Evolutionary conservation across 805 yeast genomes (phyloP).

Genomic region (Metschnikowia peoriensis): DNA sequence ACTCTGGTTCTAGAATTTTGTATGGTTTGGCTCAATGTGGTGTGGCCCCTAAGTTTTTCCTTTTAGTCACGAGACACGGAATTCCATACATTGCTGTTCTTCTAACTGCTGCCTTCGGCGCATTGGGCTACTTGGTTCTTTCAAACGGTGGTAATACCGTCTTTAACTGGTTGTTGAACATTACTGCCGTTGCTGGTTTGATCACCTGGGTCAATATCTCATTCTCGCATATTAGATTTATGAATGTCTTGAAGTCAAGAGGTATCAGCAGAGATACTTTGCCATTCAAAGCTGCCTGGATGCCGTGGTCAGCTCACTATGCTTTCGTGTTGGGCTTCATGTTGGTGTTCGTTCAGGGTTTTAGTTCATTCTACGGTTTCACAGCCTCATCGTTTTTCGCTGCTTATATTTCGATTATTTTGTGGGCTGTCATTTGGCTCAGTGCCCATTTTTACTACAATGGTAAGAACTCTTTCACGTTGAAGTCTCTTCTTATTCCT

Average conservation of each 20-base stretch:
- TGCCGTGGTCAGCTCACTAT: constrained; percentile 69
- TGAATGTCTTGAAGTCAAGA: constrained; percentile 59
- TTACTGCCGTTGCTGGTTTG: constrained; percentile 75
- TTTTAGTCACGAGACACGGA: constrained; percentile 51
- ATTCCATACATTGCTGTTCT: constrained; percentile 61
- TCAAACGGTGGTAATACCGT: constrained; percentile 54
- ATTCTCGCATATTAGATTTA: constrained; percentile 65
- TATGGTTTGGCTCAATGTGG: constrained; percentile 62
- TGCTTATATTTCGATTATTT: constrained; percentile 65
- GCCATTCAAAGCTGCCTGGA: constrained; percentile 71
- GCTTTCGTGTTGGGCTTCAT: constrained; percentile 52
- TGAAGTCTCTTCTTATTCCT: constrained; percentile 43
- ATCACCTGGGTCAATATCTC: constrained; percentile 71
- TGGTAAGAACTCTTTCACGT: constrained; percentile 32
- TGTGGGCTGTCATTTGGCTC: constrained; percentile 55
- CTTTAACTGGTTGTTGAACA: constrained; percentile 70
- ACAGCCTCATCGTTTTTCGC: constrained; percentile 61
- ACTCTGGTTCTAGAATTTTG: constrained; percentile 67
- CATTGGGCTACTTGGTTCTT: constrained; percentile 58
- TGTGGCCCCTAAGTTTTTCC: constrained; percentile 55
- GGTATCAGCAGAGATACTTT: constrained; percentile 65
- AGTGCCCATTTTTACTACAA: constrained; percentile 54
- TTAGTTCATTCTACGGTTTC: constrained; percentile 55
- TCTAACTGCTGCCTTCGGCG: constrained; percentile 59
- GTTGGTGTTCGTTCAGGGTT: constrained; percentile 73